phyloP scores from a whole-genome alignment of 108 stramenopile genomes.

The Parietichytrium sp. region DNA sequence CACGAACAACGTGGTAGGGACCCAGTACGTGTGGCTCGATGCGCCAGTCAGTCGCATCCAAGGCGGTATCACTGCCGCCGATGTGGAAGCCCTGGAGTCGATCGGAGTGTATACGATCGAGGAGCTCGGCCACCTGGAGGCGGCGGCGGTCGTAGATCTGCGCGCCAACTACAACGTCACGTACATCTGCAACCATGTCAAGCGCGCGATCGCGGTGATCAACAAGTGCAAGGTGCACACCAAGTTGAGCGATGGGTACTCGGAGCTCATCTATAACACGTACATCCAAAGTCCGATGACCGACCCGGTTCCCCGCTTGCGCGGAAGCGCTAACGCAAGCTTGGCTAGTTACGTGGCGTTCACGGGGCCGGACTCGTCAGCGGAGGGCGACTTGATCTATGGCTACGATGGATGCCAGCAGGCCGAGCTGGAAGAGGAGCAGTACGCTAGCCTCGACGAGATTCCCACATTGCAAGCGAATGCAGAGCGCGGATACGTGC shows the following conservation, averaged over 20 bases:
- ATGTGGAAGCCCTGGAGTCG: background rate
- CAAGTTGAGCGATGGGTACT: background rate
- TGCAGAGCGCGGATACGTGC: background rate
- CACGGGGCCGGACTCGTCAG: background rate
- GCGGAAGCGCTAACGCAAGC: background rate
- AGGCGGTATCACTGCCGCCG: constrained; percentile 12
- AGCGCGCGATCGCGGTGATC: background rate
- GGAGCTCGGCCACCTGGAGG: background rate
- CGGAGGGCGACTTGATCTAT: constrained; percentile 47
- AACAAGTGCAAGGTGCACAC: background rate
- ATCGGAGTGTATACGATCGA: background rate
- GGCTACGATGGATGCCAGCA: constrained; percentile 57
- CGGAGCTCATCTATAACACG: background rate
- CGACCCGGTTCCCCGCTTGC: background rate
- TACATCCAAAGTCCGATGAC: constrained; percentile 1
- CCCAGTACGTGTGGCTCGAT: constrained; percentile 12
- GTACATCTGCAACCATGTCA: background rate
- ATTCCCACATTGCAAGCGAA: constrained; percentile 50
- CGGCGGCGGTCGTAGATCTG: background rate
- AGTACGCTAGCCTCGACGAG: constrained; percentile 57
- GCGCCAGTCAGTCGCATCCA: constrained; percentile 28
- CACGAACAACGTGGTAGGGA: constrained; percentile 8
- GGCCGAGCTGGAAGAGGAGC: constrained; percentile 47
- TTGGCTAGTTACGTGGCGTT: background rate
- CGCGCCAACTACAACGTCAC: background rate